Evolutionary conservation across 345 rosid genomes (phyloP), one percentile per base, ranked within the genome.

Genomic region (Citrus inodora): DNA sequence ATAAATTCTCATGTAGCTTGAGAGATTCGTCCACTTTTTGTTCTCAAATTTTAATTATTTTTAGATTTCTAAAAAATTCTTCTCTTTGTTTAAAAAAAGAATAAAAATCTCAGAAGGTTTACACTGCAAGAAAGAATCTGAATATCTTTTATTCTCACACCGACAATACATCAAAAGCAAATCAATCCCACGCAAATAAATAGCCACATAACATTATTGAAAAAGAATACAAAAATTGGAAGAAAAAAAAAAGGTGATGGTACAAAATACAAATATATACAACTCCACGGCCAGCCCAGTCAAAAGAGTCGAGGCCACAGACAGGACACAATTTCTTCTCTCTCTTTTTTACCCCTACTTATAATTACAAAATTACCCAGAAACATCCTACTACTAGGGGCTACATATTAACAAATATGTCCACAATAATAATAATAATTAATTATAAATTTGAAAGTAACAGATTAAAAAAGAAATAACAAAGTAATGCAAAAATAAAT

Each of bases 351-450:
- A 14, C 21, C n/a, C 10, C 56, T 24, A 17, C 1, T 0, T 46
- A 24, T 25, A 76, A 76, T 65, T 76, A 83, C 80, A 76, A 63
- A 37, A 67, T 73, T 81, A 40, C 32, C 76, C 76, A 14, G n/a
- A 11, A 59, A 24, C 6, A 28, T 32, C 37, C 30, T 64, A 46
- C 24, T 21, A 61, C 61, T 22, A 56, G 2, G 61, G 2, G 24
- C n/a, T 56, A 56, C 24, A 1, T 11, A 56, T 22, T 5, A 22
- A 56, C n/a, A 22, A 56, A 56, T 19, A 19, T 56, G 61, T 8
- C 61, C 3, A 56, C 61, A 22, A 0, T 0, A 22, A 53, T 5
- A 14, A 5, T 17, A 16, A 5, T 53, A 53, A 53, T 16, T 53
- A 5, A 16, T 17, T 53, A 53, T 19, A 17, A 17, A 19, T 53